Evolutionary conservation across 805 yeast species (phyloP).

Genomic region (Zygosaccharomyces gambellarensis): DNA sequence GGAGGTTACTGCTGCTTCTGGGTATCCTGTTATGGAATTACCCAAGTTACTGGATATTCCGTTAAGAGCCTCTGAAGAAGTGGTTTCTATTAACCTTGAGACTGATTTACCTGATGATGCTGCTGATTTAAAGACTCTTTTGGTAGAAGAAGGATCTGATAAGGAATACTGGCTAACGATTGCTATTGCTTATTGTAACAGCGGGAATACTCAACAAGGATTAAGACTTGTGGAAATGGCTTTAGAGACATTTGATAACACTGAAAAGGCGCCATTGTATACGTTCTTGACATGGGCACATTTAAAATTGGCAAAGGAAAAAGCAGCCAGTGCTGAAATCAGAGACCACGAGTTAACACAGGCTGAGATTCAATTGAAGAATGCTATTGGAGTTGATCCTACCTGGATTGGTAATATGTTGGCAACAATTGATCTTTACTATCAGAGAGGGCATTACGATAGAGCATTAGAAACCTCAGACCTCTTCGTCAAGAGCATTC

Average conservation of each 20-base stretch:
- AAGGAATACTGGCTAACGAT: constrained; percentile 79
- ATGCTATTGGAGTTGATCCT: constrained; percentile 45
- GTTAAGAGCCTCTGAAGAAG: constrained; percentile 68
- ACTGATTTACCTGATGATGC: constrained; percentile 89
- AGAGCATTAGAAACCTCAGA: constrained; percentile 70
- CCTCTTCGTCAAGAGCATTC: constrained; percentile 43
- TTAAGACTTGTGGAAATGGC: constrained; percentile 59
- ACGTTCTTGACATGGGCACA: constrained; percentile 72
- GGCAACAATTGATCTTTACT: constrained; percentile 62
- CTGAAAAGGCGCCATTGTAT: constrained; percentile 48
- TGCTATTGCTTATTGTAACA: constrained; percentile 72
- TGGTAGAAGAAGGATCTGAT: constrained; percentile 75
- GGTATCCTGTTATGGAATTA: constrained; percentile 33
- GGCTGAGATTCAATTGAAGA: constrained; percentile 45
- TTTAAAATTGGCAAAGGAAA: constrained; percentile 41
- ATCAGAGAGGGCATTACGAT: constrained; percentile 58
- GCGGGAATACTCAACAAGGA: constrained; percentile 56
- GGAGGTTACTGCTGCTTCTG: constrained; percentile 11
- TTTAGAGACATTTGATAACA: constrained; percentile 36
- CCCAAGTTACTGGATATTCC: constrained; percentile 52
- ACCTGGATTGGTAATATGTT: constrained; percentile 48
- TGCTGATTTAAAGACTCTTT: constrained; percentile 67
- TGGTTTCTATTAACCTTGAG: constrained; percentile 75
- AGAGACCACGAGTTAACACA: constrained; percentile 33
- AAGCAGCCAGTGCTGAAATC: constrained; percentile 17